Percentiles rank a stretch among this genome's conserved stretches.
Conservation (phyloP, 805 yeast species). For the Zygosaccharomyces gambellarensis region DNA sequence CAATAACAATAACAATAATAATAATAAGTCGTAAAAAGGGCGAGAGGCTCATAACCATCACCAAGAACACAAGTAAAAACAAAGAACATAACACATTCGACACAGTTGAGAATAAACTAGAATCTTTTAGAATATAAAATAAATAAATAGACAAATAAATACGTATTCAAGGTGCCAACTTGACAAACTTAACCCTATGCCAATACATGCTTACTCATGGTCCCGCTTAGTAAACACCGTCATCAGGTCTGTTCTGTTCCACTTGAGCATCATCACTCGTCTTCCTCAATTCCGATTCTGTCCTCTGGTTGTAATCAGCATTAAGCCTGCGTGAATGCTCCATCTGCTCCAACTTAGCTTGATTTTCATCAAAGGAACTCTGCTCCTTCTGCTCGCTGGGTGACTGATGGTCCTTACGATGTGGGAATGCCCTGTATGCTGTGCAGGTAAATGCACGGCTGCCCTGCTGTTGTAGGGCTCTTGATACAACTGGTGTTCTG, state of each 20-base stretch:
- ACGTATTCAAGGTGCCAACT: background rate
- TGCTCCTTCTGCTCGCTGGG: slow-evolving; percentile 24
- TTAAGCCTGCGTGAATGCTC: slow-evolving; percentile 21
- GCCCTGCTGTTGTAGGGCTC: background rate
- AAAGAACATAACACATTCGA: background rate
- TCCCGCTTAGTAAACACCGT: slow-evolving; percentile 29
- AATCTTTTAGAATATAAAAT: background rate
- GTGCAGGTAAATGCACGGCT: slow-evolving; percentile 7
- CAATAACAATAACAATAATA: too few relatives aligned
- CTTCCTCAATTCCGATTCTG: slow-evolving; percentile 24
- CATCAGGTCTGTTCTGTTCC: slow-evolving; percentile 36
- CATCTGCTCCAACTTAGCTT: slow-evolving; percentile 25
- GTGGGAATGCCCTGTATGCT: slow-evolving; percentile 10
- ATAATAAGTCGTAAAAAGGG: too few relatives aligned
- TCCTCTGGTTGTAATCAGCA: slow-evolving; percentile 17
- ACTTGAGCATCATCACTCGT: slow-evolving; percentile 33
- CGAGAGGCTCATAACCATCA: too few relatives aligned
- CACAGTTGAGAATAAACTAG: background rate
- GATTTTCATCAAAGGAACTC: slow-evolving; percentile 26
- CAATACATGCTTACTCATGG: background rate
- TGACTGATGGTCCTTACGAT: slow-evolving; percentile 18
- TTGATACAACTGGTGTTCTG: background rate
- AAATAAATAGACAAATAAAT: slow-evolving; percentile 3
- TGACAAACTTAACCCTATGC: background rate
- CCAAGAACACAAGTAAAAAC: background rate